Base-by-base conservation (phyloP, 306 rosid species). In the Morella rubra region DNA sequence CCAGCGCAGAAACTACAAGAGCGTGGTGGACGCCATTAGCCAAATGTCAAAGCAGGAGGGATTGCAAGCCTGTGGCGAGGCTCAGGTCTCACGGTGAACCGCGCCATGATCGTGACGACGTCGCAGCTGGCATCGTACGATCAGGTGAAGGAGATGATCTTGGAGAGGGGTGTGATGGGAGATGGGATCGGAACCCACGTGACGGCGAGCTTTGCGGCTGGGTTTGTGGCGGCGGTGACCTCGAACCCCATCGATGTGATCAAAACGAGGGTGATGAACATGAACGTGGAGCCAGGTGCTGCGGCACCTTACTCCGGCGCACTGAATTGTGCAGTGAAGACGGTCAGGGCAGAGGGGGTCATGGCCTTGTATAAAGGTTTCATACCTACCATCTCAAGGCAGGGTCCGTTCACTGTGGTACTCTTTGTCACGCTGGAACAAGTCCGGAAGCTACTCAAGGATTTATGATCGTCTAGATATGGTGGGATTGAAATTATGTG, bases 361-460 rank as follows among this genome's bases (percentile, higher is more conserved):
- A 32, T 52, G 79, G 79, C 79, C 52, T 44, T 76, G 32, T 76
- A 76, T 9, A 76, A 76, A 42, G 79, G 79, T 15, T 76, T 76
- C 15, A 67, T 76, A 0, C 79, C 79, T 2, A 76, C 79, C 12
- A 52, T 76, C n/a, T 64, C 79, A 32, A 75, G 79, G 60, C 79
- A 75, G 10, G 79, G 79, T 1, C 79, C 72, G 1, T 75, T 75
- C 24, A 75, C 72, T 0, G 73, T 76, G 9, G 73, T 76, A 8
- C 56, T 76, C 7, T 76, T 66, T 53, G 79, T 76, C 1, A 76
- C 73, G 7, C 12, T 76, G 19, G 79, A 76, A 44, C 65, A 76
- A 4, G 79, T 76, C 20, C 73, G 73, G 16, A 66, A 76, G 27
- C 22, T 76, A 18, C 41, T 76, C 46, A 76, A 76, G 42, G 73